phyloP scores from a whole-genome alignment of 352 stramenopile genomes.

The Globisporangium irregulare region DNA sequence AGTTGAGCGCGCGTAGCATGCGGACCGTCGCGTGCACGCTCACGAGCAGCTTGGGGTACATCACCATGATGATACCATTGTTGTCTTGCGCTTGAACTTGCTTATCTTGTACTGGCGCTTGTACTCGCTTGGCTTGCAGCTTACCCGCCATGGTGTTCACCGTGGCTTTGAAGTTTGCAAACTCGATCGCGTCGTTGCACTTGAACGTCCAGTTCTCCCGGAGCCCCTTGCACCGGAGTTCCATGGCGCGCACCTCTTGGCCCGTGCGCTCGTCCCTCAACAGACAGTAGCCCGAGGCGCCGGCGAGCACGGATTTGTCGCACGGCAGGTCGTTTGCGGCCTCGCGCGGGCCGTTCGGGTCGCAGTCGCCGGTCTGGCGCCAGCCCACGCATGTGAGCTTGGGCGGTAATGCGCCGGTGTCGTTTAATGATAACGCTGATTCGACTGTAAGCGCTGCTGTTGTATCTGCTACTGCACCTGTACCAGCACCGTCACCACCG shows the following conservation, averaged over 20 bases:
- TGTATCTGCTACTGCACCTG: not conserved
- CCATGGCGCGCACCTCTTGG: conserved; percentile 26
- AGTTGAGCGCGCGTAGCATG: conserved; percentile 30
- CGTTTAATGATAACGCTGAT: not conserved
- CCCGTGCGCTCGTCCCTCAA: conserved; percentile 31
- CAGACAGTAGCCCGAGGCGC: conserved; percentile 42
- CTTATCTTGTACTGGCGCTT: conserved; percentile 4
- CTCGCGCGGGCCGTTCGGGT: conserved; percentile 35
- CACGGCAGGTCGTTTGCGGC: conserved; percentile 27
- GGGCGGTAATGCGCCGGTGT: not conserved
- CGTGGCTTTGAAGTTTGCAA: conserved; percentile 25
- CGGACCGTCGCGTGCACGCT: conserved; percentile 40
- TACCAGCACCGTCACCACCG: not conserved
- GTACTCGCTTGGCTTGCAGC: conserved; percentile 6
- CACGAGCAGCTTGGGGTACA: conserved; percentile 54
- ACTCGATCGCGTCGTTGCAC: conserved; percentile 37
- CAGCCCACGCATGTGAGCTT: conserved; percentile 37
- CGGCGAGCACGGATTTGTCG: conserved; percentile 21
- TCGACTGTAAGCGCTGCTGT: not conserved
- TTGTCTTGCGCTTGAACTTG: conserved; percentile 2
- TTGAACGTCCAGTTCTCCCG: conserved; percentile 29
- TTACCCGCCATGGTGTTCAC: conserved; percentile 20
- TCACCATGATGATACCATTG: conserved; percentile 50
- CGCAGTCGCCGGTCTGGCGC: conserved; percentile 41
- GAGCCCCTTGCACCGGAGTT: conserved; percentile 32